phyloP scores from a whole-genome alignment of 257 asterid genomes.

The Solanum megistacrolobum region DNA sequence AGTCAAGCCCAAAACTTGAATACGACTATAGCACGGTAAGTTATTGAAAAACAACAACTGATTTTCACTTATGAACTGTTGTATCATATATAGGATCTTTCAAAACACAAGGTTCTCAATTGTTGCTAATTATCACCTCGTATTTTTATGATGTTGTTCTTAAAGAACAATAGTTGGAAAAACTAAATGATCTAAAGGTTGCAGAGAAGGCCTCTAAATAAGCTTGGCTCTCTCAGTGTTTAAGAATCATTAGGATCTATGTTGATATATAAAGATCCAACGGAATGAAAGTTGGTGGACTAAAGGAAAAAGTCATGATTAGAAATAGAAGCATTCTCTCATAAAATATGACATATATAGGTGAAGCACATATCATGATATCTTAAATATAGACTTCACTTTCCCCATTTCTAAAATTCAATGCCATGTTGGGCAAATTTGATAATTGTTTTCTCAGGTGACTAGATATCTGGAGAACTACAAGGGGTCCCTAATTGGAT shows the following conservation, averaged over 20 bases:
- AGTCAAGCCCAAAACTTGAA: slow-evolving; percentile 57
- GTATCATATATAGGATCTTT: neutral
- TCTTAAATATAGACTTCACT: no score
- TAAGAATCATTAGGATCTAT: neutral
- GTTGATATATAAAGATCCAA: neutral
- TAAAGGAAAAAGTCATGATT: neutral
- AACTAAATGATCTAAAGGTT: neutral
- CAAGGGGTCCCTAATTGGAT: slow-evolving; percentile 58
- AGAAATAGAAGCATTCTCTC: no score
- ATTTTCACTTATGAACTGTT: neutral
- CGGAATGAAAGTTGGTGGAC: neutral
- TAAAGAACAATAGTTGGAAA: neutral
- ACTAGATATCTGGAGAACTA: slow-evolving; percentile 80
- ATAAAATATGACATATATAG: no score
- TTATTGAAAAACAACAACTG: neutral
- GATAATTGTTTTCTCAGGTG: slow-evolving; percentile 29
- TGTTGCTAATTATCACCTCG: neutral
- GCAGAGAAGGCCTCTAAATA: neutral
- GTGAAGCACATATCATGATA: neutral
- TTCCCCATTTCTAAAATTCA: no score
- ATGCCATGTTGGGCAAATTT: no score
- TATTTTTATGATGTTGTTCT: neutral
- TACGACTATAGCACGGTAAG: slow-evolving; percentile 51
- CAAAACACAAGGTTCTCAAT: neutral
- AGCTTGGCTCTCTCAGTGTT: neutral